Conservation (phyloP, 148 eudicot genomes). For the Heliosperma pusillum region DNA sequence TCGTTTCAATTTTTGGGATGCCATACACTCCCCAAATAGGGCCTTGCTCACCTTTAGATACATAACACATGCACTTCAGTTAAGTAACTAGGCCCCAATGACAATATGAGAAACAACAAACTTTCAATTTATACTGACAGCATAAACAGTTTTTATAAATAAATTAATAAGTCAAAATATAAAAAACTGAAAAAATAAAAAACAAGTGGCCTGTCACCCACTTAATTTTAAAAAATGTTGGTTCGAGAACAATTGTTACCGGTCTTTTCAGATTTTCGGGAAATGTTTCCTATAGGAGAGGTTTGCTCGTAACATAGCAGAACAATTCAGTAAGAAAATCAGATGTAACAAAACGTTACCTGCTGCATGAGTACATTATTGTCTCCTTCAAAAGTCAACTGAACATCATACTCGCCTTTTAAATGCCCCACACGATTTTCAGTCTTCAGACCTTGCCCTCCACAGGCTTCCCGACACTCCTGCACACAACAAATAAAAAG, state of each 20-base stretch:
- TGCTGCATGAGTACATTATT: slow-evolving; percentile 99
- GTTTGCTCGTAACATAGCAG: neutral
- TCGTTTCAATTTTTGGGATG: slow-evolving; percentile 55
- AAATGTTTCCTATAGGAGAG: neutral
- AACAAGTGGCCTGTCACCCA: no score
- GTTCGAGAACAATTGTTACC: no score
- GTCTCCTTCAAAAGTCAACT: slow-evolving; percentile 94
- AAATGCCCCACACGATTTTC: slow-evolving; percentile 87
- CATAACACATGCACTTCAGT: neutral
- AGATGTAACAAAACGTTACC: slow-evolving; percentile 38
- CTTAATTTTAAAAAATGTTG: no score
- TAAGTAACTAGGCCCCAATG: slow-evolving; percentile 1
- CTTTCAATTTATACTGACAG: neutral
- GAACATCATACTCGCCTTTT: slow-evolving; percentile 91
- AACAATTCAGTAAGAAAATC: neutral
- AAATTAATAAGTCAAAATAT: no score
- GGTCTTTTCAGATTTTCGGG: neutral
- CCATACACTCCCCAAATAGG: slow-evolving; percentile 57
- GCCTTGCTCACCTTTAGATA: slow-evolving; percentile 82
- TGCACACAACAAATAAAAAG: slow-evolving; percentile 19
- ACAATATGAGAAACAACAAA: neutral
- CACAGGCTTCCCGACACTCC: slow-evolving; percentile 99
- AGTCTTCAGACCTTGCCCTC: slow-evolving; percentile 96
- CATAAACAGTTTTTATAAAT: neutral
- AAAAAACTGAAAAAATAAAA: neutral